These are phyloP conservation scores for Kalmusia sp. DNA, from an alignment of 2,329 filamentous ascomycete species.

Conservation along the genomic window DNA sequence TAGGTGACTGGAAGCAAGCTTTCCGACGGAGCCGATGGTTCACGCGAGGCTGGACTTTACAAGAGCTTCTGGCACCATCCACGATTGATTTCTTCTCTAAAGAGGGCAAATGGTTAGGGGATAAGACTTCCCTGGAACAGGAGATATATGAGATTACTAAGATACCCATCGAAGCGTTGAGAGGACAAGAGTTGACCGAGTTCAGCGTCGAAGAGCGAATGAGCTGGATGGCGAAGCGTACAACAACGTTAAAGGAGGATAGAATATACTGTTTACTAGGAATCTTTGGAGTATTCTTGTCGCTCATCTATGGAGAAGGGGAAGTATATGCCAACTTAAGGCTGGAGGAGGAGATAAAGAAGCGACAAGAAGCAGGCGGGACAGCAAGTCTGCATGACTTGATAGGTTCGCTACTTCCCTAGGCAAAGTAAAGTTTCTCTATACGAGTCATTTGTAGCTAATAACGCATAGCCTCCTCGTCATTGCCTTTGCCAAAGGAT, in stretches of 20 bases:
- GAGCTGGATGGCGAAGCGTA: constrained; percentile 9
- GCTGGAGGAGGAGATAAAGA: no score
- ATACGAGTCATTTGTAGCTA: not conserved
- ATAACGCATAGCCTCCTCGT: not conserved
- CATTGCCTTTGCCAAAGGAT: not conserved
- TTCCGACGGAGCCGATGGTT: constrained; percentile 7
- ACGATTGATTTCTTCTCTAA: constrained; percentile 7
- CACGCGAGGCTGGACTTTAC: constrained; percentile 1
- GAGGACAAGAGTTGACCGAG: not conserved
- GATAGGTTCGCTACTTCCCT: not conserved
- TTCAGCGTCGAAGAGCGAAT: constrained; percentile 7
- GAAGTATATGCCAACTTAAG: no score
- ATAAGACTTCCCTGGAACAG: constrained; percentile 6
- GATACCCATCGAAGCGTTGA: constrained; percentile 1
- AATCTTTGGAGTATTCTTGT: constrained; percentile 1
- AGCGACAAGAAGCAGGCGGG: not conserved
- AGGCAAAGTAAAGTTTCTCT: not conserved
- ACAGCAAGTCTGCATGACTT: not conserved
- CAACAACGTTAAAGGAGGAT: constrained; percentile 3
- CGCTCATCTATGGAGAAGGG: constrained; percentile 3
- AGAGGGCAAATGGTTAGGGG: constrained; percentile 6
- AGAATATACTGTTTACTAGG: not conserved
- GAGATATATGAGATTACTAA: constrained; percentile 2
- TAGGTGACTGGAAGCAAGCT: constrained; percentile 2
- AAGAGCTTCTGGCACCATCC: not conserved